These are phyloP conservation scores for Pilatotrama ljubarskyi DNA, from an alignment of 768 basidiomycete genomes.

Conservation along the genomic window DNA sequence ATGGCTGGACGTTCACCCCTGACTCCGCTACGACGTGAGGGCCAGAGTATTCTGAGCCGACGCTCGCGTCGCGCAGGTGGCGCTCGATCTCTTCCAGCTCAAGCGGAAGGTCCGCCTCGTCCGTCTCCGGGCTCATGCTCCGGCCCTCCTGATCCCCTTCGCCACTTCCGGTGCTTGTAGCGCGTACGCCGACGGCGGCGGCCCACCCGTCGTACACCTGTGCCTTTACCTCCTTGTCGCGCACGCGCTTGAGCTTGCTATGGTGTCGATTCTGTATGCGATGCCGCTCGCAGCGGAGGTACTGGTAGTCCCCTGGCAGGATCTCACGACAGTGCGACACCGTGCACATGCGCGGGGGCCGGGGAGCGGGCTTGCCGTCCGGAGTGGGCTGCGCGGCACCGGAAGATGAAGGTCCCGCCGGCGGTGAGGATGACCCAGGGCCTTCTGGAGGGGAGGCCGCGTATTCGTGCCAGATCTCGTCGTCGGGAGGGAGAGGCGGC, in stretches of 20 bases:
- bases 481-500: slow-evolving; percentile 34
- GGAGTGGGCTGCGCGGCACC: not conserved
- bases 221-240: slow-evolving; percentile 50
- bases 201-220: slow-evolving; percentile 27
- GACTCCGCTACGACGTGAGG: slow-evolving; percentile 5
- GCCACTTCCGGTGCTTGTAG: not conserved
- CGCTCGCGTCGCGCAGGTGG: slow-evolving; percentile 3
- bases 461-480: slow-evolving; percentile 14
- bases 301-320: slow-evolving; percentile 47
- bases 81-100: slow-evolving; percentile 4
- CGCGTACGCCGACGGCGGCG: slow-evolving; percentile 13
- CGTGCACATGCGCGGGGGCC: slow-evolving; percentile 52
- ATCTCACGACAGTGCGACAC: slow-evolving; percentile 58
- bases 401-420: not conserved
- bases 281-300: slow-evolving; percentile 56
- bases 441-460: slow-evolving; percentile 10
- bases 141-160: not conserved
- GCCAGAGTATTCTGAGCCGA: not conserved
- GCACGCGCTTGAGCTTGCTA: slow-evolving; percentile 49
- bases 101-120: not conserved
- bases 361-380: slow-evolving; percentile 18
- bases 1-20: not conserved
- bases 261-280: slow-evolving; percentile 56
- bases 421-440: not conserved
- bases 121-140: not conserved